Evolutionary conservation across 1,139 yeast genomes (phyloP).

Genomic region (Yamadazyma kanchanaburiensis): DNA sequence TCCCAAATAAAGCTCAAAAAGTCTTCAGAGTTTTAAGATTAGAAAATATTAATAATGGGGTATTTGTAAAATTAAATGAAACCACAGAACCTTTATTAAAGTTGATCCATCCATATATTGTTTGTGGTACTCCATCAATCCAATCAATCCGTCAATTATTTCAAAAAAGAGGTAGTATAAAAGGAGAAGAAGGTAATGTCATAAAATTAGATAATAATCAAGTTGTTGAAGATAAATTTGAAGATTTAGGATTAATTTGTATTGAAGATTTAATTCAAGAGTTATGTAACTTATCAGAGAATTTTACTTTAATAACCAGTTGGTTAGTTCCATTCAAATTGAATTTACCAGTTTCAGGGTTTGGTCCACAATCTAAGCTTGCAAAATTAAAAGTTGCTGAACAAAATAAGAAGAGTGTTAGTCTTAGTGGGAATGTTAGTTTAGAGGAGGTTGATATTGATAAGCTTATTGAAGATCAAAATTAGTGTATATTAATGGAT

Average conservation of each 20-base stretch:
- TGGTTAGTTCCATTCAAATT: slow-evolving; percentile 71
- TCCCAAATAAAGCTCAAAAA: slow-evolving; percentile 64
- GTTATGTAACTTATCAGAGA: slow-evolving; percentile 57
- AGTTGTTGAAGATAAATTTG: slow-evolving; percentile 68
- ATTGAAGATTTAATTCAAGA: slow-evolving; percentile 77
- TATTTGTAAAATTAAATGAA: slow-evolving; percentile 60
- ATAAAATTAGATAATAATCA: slow-evolving; percentile 67
- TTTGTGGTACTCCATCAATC: slow-evolving; percentile 70
- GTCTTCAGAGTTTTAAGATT: slow-evolving; percentile 59
- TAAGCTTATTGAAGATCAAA: slow-evolving; percentile 58
- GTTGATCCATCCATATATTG: slow-evolving; percentile 67
- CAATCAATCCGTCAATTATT: slow-evolving; percentile 66
- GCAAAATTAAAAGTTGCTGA: slow-evolving; percentile 45
- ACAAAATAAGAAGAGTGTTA: slow-evolving; percentile 44
- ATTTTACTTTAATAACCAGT: slow-evolving; percentile 54
- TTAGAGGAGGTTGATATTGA: slow-evolving; percentile 70
- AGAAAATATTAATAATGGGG: slow-evolving; percentile 60
- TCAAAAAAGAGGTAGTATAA: slow-evolving; percentile 70
- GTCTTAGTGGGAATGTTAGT: slow-evolving; percentile 63
- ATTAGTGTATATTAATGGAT: slow-evolving; percentile 31
- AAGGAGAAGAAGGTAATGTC: slow-evolving; percentile 29
- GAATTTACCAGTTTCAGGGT: slow-evolving; percentile 68
- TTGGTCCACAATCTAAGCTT: slow-evolving; percentile 60
- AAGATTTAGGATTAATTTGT: slow-evolving; percentile 67
- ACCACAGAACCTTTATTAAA: slow-evolving; percentile 58